phyloP scores from a whole-genome alignment of 345 rosid genomes.

The Bruguiera parviflora region DNA sequence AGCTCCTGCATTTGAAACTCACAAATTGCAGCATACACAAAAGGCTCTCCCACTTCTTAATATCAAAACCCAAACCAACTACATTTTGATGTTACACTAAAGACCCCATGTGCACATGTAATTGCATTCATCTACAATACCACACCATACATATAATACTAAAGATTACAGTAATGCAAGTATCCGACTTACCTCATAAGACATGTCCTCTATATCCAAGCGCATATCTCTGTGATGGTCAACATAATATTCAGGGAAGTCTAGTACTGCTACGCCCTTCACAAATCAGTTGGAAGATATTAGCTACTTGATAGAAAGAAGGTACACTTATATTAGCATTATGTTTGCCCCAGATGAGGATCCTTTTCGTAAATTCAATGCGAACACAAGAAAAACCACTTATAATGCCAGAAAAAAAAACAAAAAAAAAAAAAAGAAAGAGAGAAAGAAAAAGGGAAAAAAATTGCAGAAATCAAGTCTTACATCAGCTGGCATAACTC shows the following conservation, averaged over 20 bases:
- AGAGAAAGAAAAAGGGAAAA: not conserved
- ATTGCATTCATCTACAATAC: too few relatives aligned
- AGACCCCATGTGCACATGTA: too few relatives aligned
- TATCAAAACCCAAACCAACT: too few relatives aligned
- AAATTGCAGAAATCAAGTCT: conserved; percentile 10
- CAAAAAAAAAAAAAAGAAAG: too few relatives aligned
- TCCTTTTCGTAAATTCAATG: too few relatives aligned
- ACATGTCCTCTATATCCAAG: conserved; percentile 85
- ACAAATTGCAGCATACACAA: too few relatives aligned
- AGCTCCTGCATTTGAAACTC: conserved; percentile 51
- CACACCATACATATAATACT: too few relatives aligned
- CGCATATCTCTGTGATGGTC: conserved; percentile 93
- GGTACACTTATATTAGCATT: too few relatives aligned
- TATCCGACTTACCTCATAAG: conserved; percentile 60
- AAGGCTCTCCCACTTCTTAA: too few relatives aligned
- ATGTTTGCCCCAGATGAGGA: too few relatives aligned
- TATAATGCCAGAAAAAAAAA: not conserved
- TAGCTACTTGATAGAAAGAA: conserved; percentile 3
- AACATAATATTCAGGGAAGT: conserved; percentile 43
- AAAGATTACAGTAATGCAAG: not conserved
- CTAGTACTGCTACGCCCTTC: conserved; percentile 68
- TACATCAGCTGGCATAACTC: conserved; percentile 64
- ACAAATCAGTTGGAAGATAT: conserved; percentile 11
- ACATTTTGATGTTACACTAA: too few relatives aligned
- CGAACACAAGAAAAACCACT: not conserved